phyloP scores from a whole-genome alignment of 768 basidiomycete genomes.

The Bullera alba region DNA sequence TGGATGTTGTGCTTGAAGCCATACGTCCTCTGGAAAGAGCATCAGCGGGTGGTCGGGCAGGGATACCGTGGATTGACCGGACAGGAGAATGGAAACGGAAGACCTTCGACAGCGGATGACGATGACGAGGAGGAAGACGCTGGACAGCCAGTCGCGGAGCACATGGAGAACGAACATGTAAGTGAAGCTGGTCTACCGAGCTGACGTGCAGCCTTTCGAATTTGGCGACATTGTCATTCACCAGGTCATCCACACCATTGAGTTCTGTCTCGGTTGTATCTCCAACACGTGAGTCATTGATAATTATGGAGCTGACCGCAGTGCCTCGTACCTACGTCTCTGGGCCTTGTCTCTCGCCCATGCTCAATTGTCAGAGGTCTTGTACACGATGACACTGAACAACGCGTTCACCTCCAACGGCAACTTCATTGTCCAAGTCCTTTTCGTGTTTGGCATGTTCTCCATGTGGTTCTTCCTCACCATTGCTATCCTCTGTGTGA shows the following conservation, averaged over 20 bases:
- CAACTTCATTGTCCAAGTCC: constrained; percentile 44
- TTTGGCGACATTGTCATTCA: constrained; percentile 93
- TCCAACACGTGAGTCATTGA: constrained; percentile 75
- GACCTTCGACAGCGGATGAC: constrained; percentile 33
- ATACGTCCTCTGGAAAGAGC: constrained; percentile 83
- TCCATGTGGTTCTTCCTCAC: constrained; percentile 80
- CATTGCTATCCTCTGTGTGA: constrained; percentile 73
- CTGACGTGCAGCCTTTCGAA: constrained; percentile 64
- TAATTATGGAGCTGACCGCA: too few relatives aligned
- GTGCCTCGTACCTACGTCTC: constrained; percentile 55
- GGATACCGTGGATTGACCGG: constrained; percentile 63
- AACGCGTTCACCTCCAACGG: constrained; percentile 49
- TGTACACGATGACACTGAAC: constrained; percentile 70
- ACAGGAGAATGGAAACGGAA: constrained; percentile 32
- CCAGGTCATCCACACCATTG: constrained; percentile 97
- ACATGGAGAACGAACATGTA: constrained; percentile 68
- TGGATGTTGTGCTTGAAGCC: constrained; percentile 92
- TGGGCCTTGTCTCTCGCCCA: constrained; percentile 98
- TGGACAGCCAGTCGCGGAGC: constrained; percentile 60
- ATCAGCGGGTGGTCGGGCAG: constrained; percentile 69
- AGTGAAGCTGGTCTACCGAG: constrained; percentile 47
- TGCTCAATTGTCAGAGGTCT: constrained; percentile 74
- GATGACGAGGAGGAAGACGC: constrained; percentile 55
- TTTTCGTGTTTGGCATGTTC: constrained; percentile 61
- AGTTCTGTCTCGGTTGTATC: constrained; percentile 98